Evolutionary conservation across 2,329 filamentous ascomycete species (phyloP), one percentile per base, ranked within the genome.

Genomic region (Ceratocystis harringtonii): DNA sequence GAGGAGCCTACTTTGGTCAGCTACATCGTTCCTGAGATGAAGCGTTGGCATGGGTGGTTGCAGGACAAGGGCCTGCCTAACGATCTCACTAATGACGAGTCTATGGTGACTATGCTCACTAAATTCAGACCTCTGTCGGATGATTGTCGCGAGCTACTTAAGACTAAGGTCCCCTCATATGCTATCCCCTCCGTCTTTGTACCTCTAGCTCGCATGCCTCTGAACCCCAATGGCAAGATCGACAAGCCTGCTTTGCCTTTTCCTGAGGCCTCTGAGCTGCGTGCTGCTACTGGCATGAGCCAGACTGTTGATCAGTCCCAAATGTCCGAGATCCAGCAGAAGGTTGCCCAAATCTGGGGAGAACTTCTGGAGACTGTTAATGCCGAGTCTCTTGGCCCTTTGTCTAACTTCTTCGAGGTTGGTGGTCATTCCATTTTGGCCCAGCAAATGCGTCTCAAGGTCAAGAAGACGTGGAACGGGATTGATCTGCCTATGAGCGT

Each of bases 1-100:
- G 90, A 95, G 74, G 92, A 96, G 74, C 87, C 85, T 17, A 92
- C 83, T 0, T 79, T 97, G 22, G 89, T 96, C 70, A 95, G 87
- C 73, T 96, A 96, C 74, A 84, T 96, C 68, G 91, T 96, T 2
- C 90, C 92, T 8, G 88, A 95, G 70, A 80, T 85, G 75, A 81
- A 81, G 68, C 82, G 86, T 69, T 96, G 90, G 90, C 76, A 79
- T 52, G 76, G 81, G 22, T 92, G 85, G 82, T 78, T 92, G 36
- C 75, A 64, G 61, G 64, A 67, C 28, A 66, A 65, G 63, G 68
- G 62, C 36, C 66, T 68, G 10, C 63, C 64, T 15, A 65, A 63
- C 4, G 63, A 67, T 41, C 61, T 63, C 12, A 45, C 32, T 41
- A 65, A 45, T 19, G 68, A 69, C 28, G 68, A 69, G 50, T 68